Conservation (phyloP, 305 asterid genomes). For the Striga hermonthica region DNA sequence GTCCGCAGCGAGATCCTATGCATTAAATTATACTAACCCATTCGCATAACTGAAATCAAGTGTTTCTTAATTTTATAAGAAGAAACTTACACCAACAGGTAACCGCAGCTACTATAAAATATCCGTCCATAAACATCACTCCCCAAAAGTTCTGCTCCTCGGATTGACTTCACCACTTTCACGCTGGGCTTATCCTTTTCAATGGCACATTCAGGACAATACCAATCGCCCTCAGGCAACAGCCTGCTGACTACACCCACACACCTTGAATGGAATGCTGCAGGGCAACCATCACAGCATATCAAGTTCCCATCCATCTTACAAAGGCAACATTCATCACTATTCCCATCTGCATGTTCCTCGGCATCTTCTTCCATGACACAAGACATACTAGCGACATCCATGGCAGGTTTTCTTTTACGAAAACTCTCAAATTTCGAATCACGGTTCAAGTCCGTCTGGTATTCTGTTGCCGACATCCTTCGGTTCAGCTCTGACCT, state of each 20-base stretch:
- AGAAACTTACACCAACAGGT: slow-evolving; percentile 83
- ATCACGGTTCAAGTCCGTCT: slow-evolving; percentile 47
- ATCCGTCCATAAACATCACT: slow-evolving; percentile 70
- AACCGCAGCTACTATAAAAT: slow-evolving; percentile 78
- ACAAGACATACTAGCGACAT: slow-evolving; percentile 60
- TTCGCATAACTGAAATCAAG: slow-evolving; percentile 26
- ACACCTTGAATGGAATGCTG: slow-evolving; percentile 89
- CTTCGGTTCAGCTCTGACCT: slow-evolving; percentile 71
- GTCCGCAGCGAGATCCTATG: background rate
- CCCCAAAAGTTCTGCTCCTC: slow-evolving; percentile 80
- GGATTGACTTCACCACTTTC: slow-evolving; percentile 55
- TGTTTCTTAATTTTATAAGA: slow-evolving; percentile 26
- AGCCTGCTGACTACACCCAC: slow-evolving; percentile 75
- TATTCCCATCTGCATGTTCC: slow-evolving; percentile 65
- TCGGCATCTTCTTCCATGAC: slow-evolving; percentile 59
- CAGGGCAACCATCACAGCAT: slow-evolving; percentile 99
- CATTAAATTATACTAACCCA: slow-evolving; percentile 21
- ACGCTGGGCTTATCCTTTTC: slow-evolving; percentile 64
- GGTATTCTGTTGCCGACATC: slow-evolving; percentile 49
- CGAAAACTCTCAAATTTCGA: slow-evolving; percentile 46
- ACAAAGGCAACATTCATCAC: slow-evolving; percentile 92
- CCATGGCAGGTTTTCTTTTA: slow-evolving; percentile 55
- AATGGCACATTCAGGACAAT: slow-evolving; percentile 86
- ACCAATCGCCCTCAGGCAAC: slow-evolving; percentile 98
- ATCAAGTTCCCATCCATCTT: slow-evolving; percentile 90